Percentiles rank a stretch among this genome's conserved stretches.
Evolutionary conservation across 345 rosid species (phyloP).

Genomic region (Populus nigra): DNA sequence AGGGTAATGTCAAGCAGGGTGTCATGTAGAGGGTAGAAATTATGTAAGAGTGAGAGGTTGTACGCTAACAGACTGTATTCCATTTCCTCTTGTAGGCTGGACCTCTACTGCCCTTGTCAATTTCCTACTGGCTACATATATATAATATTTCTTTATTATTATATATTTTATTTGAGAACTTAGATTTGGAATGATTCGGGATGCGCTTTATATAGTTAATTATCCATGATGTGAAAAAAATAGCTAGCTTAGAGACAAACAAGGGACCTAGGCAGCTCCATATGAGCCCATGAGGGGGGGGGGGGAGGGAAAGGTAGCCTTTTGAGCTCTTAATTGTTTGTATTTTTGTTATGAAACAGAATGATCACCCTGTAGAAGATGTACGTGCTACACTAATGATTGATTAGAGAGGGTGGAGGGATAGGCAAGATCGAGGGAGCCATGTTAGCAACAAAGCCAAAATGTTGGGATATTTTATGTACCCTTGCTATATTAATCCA

Average conservation of each 20-base stretch:
- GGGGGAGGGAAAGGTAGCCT: not conserved
- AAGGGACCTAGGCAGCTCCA: not conserved
- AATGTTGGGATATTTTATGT: not conserved
- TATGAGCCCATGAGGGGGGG: too few relatives aligned
- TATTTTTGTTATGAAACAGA: not conserved
- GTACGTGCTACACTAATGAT: not conserved
- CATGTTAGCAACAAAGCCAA: not conserved
- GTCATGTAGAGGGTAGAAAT: conserved; percentile 4
- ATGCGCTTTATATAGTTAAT: not conserved
- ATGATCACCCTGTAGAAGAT: not conserved
- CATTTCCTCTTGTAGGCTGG: conserved; percentile 38
- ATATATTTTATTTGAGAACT: not conserved
- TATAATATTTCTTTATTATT: not conserved
- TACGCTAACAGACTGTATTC: conserved; percentile 60
- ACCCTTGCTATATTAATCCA: not conserved
- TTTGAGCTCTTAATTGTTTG: not conserved
- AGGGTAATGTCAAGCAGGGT: conserved; percentile 16
- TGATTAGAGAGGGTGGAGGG: too few relatives aligned
- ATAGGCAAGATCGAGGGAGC: not conserved
- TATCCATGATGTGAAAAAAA: not conserved
- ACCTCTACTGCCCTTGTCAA: conserved; percentile 16
- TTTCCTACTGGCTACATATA: conserved; percentile 4
- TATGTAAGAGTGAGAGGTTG: not conserved
- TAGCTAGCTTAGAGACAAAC: not conserved
- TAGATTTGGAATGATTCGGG: conserved; percentile 9